Conservation (phyloP, 257 asterid genomes). For the Ehretia macrophylla region DNA sequence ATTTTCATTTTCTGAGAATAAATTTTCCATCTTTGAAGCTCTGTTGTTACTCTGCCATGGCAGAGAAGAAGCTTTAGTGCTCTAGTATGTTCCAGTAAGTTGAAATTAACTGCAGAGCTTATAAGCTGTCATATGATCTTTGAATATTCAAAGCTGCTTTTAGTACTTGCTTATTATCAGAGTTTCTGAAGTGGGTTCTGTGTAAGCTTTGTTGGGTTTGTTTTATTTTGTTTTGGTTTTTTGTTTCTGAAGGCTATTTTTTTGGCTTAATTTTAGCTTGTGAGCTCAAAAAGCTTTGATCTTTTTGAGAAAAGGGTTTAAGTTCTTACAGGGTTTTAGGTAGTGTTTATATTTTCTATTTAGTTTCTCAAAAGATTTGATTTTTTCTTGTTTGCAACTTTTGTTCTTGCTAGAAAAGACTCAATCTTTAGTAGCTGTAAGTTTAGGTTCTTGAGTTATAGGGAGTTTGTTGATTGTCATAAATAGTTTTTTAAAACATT, state of each 20-base stretch:
- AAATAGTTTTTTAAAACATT: conserved; percentile 15
- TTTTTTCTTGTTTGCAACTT: conserved; percentile 11
- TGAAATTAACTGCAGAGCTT: conserved; percentile 30
- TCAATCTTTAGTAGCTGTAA: too few species aligned
- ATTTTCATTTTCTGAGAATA: conserved; percentile 20
- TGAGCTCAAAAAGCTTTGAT: too few species aligned
- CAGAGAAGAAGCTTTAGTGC: conserved; percentile 30
- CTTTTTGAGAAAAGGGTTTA: too few species aligned
- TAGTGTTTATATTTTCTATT: too few species aligned
- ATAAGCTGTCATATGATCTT: conserved; percentile 41
- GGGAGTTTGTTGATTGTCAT: conserved; percentile 8
- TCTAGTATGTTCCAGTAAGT: conserved; percentile 23
- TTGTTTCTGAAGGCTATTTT: too few species aligned
- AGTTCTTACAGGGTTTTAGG: too few species aligned
- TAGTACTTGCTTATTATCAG: conserved; percentile 31
- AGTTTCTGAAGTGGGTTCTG: conserved; percentile 27
- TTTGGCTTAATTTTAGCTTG: too few species aligned
- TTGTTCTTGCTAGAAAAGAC: conserved; percentile 14
- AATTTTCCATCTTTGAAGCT: conserved; percentile 24
- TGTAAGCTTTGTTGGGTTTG: conserved; percentile 18
- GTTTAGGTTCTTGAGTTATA: too few species aligned
- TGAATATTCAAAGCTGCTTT: conserved; percentile 27
- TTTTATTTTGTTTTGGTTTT: neutral
- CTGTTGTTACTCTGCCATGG: conserved; percentile 43
- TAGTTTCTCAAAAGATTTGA: conserved; percentile 14